Conservation (phyloP, 352 stramenopile species). For the Peronospora destructor region DNA sequence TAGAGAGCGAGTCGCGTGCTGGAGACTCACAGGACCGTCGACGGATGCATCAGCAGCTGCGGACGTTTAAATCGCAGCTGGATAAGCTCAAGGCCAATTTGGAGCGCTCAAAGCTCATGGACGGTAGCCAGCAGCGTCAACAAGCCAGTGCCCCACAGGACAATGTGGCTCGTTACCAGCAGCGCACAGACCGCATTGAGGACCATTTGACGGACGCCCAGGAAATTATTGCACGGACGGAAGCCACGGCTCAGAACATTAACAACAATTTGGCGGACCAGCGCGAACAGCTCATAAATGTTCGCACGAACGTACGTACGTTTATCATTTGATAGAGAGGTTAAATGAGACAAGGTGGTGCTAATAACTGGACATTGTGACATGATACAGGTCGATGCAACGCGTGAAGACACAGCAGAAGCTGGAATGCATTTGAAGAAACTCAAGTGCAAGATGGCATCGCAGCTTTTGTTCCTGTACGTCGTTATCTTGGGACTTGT, state of each 20-base stretch:
- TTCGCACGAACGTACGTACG: constrained; percentile 59
- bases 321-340: not conserved
- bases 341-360: not conserved
- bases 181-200: constrained; percentile 62
- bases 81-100: constrained; percentile 84
- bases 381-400: constrained; percentile 44
- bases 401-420: constrained; percentile 65
- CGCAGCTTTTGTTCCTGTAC: constrained; percentile 72
- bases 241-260: constrained; percentile 68
- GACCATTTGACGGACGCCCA: constrained; percentile 67
- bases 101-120: constrained; percentile 70
- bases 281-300: constrained; percentile 69
- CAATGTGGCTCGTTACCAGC: constrained; percentile 65
- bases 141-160: constrained; percentile 43
- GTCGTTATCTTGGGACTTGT: constrained; percentile 68
- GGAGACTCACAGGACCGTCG: constrained; percentile 72
- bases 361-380: not conserved
- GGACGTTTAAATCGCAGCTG: constrained; percentile 76
- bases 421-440: constrained; percentile 62
- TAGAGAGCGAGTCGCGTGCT: constrained; percentile 75
- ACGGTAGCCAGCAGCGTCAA: constrained; percentile 60
- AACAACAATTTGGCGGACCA: constrained; percentile 54
- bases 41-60: constrained; percentile 80
- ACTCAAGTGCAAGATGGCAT: constrained; percentile 75
- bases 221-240: constrained; percentile 55